Evolutionary conservation across 306 rosid genomes (phyloP).

Genomic region (Trifolium fragiferum): DNA sequence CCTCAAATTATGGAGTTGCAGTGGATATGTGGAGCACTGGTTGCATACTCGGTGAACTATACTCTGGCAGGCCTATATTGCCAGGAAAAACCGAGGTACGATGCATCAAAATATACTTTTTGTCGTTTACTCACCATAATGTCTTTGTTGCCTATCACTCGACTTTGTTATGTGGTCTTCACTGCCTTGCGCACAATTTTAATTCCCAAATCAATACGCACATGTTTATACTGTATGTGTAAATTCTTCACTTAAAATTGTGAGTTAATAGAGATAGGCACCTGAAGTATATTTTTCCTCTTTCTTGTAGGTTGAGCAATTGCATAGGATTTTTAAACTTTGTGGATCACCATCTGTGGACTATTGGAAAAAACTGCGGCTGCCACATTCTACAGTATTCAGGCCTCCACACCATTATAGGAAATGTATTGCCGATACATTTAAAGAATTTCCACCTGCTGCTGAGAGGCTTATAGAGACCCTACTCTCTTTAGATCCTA

Average conservation of each 20-base stretch:
- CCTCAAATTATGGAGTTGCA: slow-evolving; percentile 83
- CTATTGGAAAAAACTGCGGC: slow-evolving; percentile 75
- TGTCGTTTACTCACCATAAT: slow-evolving; percentile 8
- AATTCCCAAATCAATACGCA: slow-evolving; percentile 18
- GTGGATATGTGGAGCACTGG: slow-evolving; percentile 98
- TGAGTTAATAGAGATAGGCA: slow-evolving; percentile 24
- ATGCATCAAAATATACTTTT: slow-evolving; percentile 20
- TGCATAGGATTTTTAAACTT: slow-evolving; percentile 93
- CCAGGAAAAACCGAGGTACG: slow-evolving; percentile 97
- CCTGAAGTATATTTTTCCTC: slow-evolving; percentile 26
- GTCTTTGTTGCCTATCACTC: slow-evolving; percentile 3
- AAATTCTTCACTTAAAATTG: slow-evolving; percentile 6
- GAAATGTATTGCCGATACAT: slow-evolving; percentile 69
- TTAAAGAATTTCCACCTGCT: slow-evolving; percentile 71
- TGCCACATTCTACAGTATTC: slow-evolving; percentile 66
- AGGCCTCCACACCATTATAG: slow-evolving; percentile 84
- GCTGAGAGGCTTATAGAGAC: slow-evolving; percentile 71
- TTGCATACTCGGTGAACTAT: slow-evolving; percentile 93
- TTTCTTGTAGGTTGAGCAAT: slow-evolving; percentile 81
- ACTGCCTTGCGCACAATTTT: neutral
- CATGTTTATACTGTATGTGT: slow-evolving; percentile 25
- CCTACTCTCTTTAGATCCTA: slow-evolving; percentile 82
- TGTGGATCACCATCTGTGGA: slow-evolving; percentile 95
- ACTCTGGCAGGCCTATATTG: slow-evolving; percentile 83
- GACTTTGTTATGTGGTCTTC: slow-evolving; percentile 15